Conservation (phyloP, 306 rosid genomes). For the Pterocarpus santalinus region DNA sequence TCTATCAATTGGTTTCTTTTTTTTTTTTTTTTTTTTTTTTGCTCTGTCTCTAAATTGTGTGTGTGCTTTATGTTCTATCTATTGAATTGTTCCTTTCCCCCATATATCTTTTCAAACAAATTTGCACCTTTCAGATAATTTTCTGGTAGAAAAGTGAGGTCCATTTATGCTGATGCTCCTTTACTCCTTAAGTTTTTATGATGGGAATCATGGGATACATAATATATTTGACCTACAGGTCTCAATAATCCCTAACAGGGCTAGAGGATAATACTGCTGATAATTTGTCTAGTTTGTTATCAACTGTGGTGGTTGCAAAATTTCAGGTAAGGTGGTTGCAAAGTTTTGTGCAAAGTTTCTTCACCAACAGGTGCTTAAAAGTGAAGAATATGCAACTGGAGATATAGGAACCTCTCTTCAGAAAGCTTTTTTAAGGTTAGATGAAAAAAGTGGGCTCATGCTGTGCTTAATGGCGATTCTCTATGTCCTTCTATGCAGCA, state of each 20-base stretch:
- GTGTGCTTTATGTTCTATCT: background rate
- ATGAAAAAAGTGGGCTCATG: slow-evolving; percentile 33
- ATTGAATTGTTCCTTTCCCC: background rate
- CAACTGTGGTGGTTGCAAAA: slow-evolving; percentile 40
- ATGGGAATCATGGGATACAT: background rate
- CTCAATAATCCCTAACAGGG: slow-evolving; percentile 7
- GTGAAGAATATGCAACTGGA: slow-evolving; percentile 73
- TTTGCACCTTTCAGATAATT: slow-evolving; percentile 1
- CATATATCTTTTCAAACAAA: slow-evolving; percentile 15
- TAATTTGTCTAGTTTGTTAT: slow-evolving; percentile 14
- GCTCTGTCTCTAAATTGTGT: slow-evolving; percentile 5
- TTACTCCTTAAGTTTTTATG: background rate
- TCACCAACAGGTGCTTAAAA: slow-evolving; percentile 88
- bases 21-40: slow-evolving; percentile 3
- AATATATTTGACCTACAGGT: background rate
- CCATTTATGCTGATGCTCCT: slow-evolving; percentile 1
- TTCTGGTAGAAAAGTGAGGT: background rate
- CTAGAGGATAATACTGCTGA: background rate
- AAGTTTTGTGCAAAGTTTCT: slow-evolving; percentile 96
- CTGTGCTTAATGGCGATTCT: slow-evolving; percentile 40
- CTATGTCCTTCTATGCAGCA: slow-evolving; percentile 33
- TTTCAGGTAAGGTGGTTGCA: slow-evolving; percentile 96
- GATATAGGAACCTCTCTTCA: slow-evolving; percentile 84
- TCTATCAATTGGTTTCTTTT: background rate
- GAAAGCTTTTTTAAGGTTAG: slow-evolving; percentile 87